Evolutionary conservation across 2,329 filamentous ascomycete species (phyloP).

Genomic region (Paecilomyces sp.): DNA sequence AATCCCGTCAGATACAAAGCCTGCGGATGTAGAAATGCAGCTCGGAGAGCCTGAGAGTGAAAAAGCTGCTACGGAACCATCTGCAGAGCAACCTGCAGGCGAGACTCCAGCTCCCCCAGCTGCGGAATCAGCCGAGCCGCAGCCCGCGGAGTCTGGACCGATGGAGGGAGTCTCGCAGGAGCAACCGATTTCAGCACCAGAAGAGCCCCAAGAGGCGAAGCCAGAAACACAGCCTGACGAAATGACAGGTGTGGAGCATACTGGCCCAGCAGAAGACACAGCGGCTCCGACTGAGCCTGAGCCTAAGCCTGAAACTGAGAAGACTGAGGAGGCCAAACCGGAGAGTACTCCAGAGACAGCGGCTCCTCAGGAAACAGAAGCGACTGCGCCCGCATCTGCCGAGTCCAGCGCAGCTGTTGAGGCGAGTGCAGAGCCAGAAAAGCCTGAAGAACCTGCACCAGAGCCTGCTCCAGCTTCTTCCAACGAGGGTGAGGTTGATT

Average conservation of each 20-base stretch:
- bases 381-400: background rate
- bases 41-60: background rate
- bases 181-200: background rate
- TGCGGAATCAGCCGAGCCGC: constrained; percentile 3
- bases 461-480: background rate
- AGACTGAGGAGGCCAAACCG: background rate
- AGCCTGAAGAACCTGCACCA: constrained; percentile 9
- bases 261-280: background rate
- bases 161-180: background rate
- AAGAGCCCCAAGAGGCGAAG: constrained; percentile 6
- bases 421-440: constrained; percentile 1
- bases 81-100: constrained; percentile 1
- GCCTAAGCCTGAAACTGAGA: constrained; percentile 1
- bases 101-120: background rate
- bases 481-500: constrained; percentile 35
- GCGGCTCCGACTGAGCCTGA: constrained; percentile 3
- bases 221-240: constrained; percentile 3
- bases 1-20: background rate
- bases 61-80: background rate
- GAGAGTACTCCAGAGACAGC: background rate
- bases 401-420: background rate
- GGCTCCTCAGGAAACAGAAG: background rate
- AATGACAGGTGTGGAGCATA: background rate
- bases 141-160: background rate
- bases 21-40: background rate